phyloP scores from a whole-genome alignment of 495 filamentous ascomycete genomes.

The Cryomyces minteri region DNA sequence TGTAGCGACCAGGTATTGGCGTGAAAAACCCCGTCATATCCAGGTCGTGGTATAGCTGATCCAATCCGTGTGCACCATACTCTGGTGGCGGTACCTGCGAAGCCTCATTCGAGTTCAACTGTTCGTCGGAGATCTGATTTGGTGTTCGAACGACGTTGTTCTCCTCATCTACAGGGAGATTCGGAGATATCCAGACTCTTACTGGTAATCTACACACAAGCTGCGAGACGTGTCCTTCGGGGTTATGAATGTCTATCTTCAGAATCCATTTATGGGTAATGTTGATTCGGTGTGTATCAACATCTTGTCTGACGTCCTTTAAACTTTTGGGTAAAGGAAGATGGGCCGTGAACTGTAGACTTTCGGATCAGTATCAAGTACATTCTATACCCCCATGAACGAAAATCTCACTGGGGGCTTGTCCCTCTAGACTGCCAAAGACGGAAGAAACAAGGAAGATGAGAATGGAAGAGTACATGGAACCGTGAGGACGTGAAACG shows the following conservation, averaged over 20 bases:
- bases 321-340: slow-evolving; percentile 63
- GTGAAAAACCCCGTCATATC: slow-evolving; percentile 62
- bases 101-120: slow-evolving; percentile 15
- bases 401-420: background rate
- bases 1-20: slow-evolving; percentile 27
- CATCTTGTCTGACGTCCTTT: slow-evolving; percentile 66
- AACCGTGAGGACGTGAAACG: no score
- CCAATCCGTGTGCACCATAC: slow-evolving; percentile 73
- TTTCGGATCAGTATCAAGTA: slow-evolving; percentile 21
- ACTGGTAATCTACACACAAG: slow-evolving; percentile 74
- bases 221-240: slow-evolving; percentile 85
- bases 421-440: background rate
- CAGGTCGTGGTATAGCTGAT: slow-evolving; percentile 75
- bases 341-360: slow-evolving; percentile 49
- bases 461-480: no score
- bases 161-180: slow-evolving; percentile 64
- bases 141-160: slow-evolving; percentile 43
- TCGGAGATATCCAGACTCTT: slow-evolving; percentile 84
- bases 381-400: no score
- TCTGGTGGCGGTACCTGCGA: slow-evolving; percentile 52
- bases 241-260: slow-evolving; percentile 74
- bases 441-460: slow-evolving; percentile 9
- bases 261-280: slow-evolving; percentile 75
- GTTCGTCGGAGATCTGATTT: slow-evolving; percentile 20
- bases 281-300: slow-evolving; percentile 66